phyloP scores from a whole-genome alignment of 2,329 filamentous ascomycete species.

The Colletotrichum somersetense region DNA sequence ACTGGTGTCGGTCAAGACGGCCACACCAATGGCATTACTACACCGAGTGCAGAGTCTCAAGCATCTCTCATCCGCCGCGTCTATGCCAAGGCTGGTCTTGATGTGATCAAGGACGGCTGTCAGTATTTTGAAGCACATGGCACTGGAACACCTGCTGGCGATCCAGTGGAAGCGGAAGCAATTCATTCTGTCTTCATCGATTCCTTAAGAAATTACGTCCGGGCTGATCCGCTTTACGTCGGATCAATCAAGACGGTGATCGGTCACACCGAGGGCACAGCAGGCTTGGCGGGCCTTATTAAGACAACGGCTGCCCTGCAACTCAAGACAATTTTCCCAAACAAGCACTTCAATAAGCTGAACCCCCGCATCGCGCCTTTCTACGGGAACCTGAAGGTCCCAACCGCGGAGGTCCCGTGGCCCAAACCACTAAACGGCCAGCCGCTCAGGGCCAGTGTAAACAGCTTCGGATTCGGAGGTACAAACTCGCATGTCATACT shows the following conservation, averaged over 20 bases:
- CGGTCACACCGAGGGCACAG: background rate
- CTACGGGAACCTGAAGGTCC: background rate
- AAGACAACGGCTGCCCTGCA: background rate
- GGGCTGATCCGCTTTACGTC: background rate
- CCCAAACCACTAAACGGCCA: background rate
- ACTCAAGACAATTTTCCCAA: background rate
- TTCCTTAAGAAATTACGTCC: background rate
- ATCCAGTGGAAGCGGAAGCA: conserved; percentile 52
- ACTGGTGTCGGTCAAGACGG: conserved; percentile 68
- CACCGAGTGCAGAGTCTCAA: conserved; percentile 51
- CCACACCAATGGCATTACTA: conserved; percentile 63
- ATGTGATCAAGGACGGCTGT: conserved; percentile 20
- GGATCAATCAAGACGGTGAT: background rate
- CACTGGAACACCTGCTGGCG: conserved; percentile 55
- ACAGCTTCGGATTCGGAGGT: background rate
- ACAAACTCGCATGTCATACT: background rate
- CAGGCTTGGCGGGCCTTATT: background rate
- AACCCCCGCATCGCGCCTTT: background rate
- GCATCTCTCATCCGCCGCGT: conserved; percentile 45
- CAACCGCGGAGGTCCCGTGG: background rate
- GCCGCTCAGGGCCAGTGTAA: background rate
- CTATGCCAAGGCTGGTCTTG: conserved; percentile 43
- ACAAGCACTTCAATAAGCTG: background rate
- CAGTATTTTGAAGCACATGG: conserved; percentile 51
- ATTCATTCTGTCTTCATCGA: conserved; percentile 42